Base-by-base conservation (phyloP, 352 stramenopile genomes). In the Globisporangium okanoganense region DNA sequence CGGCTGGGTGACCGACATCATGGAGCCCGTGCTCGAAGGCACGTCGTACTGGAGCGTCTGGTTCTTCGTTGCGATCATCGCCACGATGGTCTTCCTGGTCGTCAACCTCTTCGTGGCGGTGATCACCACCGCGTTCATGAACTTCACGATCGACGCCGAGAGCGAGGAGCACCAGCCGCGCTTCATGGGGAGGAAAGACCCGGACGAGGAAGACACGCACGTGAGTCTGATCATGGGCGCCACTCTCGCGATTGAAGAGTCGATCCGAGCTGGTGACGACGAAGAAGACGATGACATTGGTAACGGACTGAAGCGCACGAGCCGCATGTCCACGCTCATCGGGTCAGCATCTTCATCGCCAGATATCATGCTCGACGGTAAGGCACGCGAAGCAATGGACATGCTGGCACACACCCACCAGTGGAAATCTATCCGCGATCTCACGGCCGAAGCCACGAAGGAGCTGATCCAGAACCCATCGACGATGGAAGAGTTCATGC, bases 121-220 rank as follows among this genome's bases (percentile, higher is more conserved):
- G 27, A 93, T 93, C 64, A 93, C 83, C 5, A 93, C 83, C 3
- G 77, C 81, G 14, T 93, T 93, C 57, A 93, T 93, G 81, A 92
- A 86, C 47, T 90, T 89, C 35, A 82, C 78, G 10, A 68, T 87
- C 13, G 82, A 87, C 51, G 75, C 72, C 5, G 63, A 76, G 10
- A 60, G 56, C 24, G 72, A 81, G 14, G 60, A 68, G 60, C 61
- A 80, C 3, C 70, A 70, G 1, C 66, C 69, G 1, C 62, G 72
- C 4, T 80, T 63, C 38, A 83, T 83, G 73, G 70, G 78, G 36
- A 87, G 88, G 49, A 73, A 90, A 58, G 69, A 85, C 45, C 73
- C 66, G 3, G 51, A 72, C 4, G 79, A 77, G 22, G 83, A 93
- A 55, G 83, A 87, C 38, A 88, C 80, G 0, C 81, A 84, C n/a